These are phyloP conservation scores for Trichoderma sp. DNA, from an alignment of 2,329 filamentous ascomycete genomes.

Conservation along the genomic window DNA sequence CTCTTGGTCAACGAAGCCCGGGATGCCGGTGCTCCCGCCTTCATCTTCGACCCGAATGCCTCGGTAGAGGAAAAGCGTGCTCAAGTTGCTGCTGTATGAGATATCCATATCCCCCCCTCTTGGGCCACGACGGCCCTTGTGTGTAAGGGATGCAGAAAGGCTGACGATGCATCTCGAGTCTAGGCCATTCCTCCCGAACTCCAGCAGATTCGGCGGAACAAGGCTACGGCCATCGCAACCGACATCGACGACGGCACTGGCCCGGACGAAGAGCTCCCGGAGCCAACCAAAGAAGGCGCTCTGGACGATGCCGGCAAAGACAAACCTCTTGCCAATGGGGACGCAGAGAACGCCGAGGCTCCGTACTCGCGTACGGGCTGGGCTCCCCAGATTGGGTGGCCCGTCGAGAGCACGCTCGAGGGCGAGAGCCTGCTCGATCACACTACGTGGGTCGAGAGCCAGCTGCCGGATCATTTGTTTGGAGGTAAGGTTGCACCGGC, in stretches of 20 bases:
- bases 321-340: slow-evolving; percentile 52
- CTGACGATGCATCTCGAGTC: slow-evolving; percentile 25
- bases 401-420: slow-evolving; percentile 57
- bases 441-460: slow-evolving; percentile 81
- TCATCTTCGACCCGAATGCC: slow-evolving; percentile 85
- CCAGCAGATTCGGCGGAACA: slow-evolving; percentile 45
- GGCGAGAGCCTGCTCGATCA: slow-evolving; percentile 79
- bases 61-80: slow-evolving; percentile 80
- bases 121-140: slow-evolving; percentile 31
- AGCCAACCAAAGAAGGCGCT: slow-evolving; percentile 70
- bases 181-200: slow-evolving; percentile 46
- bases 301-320: slow-evolving; percentile 58
- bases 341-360: slow-evolving; percentile 55
- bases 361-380: slow-evolving; percentile 69
- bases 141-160: not conserved
- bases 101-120: not conserved
- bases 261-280: slow-evolving; percentile 75
- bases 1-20: slow-evolving; percentile 75
- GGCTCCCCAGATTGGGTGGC: slow-evolving; percentile 82
- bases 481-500: slow-evolving; percentile 61
- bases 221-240: slow-evolving; percentile 72
- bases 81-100: slow-evolving; percentile 72
- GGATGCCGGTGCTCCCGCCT: slow-evolving; percentile 77
- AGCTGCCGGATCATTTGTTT: slow-evolving; percentile 85
- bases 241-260: slow-evolving; percentile 74